Evolutionary conservation across 306 rosid genomes (phyloP).

Genomic region (Pyrus betulifolia): DNA sequence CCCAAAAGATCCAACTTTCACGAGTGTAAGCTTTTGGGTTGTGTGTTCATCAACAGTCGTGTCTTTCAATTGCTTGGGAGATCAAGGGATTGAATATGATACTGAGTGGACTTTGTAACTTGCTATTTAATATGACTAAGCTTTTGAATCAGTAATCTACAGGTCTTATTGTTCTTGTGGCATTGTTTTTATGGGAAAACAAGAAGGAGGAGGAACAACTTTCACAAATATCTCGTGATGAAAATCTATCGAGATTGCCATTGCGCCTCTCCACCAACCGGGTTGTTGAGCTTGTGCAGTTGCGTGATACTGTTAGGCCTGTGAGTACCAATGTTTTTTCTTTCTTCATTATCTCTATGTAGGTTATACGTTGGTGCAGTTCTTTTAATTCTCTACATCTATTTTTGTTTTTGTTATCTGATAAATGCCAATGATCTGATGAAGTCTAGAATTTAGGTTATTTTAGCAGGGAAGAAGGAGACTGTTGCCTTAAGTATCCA

Average conservation of each 20-base stretch:
- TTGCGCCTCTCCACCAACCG: constrained; percentile 94
- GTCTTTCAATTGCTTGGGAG: background rate
- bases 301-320: constrained; percentile 86
- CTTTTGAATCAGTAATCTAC: constrained; percentile 60
- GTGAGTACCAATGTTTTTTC: constrained; percentile 35
- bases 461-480: constrained; percentile 85
- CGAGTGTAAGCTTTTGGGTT: background rate
- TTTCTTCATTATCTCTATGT: background rate
- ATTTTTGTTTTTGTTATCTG: background rate
- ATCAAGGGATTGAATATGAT: background rate
- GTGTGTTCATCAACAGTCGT: background rate
- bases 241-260: constrained; percentile 86
- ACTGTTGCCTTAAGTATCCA: constrained; percentile 58
- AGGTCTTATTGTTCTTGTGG: constrained; percentile 75
- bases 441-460: constrained; percentile 59
- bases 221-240: constrained; percentile 76
- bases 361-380: background rate
- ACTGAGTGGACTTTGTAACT: constrained; percentile 5
- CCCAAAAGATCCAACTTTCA: background rate
- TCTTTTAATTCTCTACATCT: background rate
- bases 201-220: constrained; percentile 95
- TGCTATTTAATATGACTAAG: constrained; percentile 54
- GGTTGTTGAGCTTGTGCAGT: constrained; percentile 92
- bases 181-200: constrained; percentile 87
- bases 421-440: constrained; percentile 1